Percentiles rank a stretch among this genome's conserved stretches.
Evolutionary conservation across 768 basidiomycete species (phyloP).

Genomic region (Chalciporus piperatus): DNA sequence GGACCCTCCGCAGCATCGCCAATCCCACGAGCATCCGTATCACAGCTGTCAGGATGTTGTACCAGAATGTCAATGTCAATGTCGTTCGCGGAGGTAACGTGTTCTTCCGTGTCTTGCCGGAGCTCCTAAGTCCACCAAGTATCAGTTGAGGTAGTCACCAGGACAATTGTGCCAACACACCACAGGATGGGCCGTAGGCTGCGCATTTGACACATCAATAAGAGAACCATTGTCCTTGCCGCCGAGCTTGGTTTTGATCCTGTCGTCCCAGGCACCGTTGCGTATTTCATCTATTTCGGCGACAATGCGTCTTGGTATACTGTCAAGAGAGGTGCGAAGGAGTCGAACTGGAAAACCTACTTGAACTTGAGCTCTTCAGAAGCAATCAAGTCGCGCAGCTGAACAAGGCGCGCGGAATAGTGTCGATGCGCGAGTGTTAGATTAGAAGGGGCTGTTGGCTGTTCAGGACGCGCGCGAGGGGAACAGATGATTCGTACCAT

Average conservation of each 20-base stretch:
- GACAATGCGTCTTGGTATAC: slow-evolving; percentile 49
- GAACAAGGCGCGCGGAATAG: slow-evolving; percentile 65
- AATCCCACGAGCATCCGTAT: neutral
- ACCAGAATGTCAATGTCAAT: neutral
- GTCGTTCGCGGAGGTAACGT: slow-evolving; percentile 5
- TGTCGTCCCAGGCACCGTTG: slow-evolving; percentile 60
- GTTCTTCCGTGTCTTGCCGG: neutral
- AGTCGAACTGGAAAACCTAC: slow-evolving; percentile 36
- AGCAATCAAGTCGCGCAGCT: slow-evolving; percentile 68
- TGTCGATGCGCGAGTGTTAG: slow-evolving; percentile 71
- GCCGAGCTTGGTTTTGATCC: slow-evolving; percentile 39
- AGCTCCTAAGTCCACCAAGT: slow-evolving; percentile 7
- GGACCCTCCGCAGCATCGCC: slow-evolving; percentile 7
- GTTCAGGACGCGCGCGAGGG: slow-evolving; percentile 6
- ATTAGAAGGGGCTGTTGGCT: slow-evolving; percentile 54
- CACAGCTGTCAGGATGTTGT: slow-evolving; percentile 5
- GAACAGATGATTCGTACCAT: slow-evolving; percentile 40
- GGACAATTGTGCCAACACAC: slow-evolving; percentile 7
- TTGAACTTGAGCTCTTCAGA: slow-evolving; percentile 79
- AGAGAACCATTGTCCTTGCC: slow-evolving; percentile 6
- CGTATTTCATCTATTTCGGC: slow-evolving; percentile 78
- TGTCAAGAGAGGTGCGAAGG: no score
- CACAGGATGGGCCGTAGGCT: neutral
- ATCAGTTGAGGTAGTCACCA: neutral
- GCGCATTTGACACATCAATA: slow-evolving; percentile 1